Evolutionary conservation across 768 basidiomycete genomes (phyloP).

Genomic region (Cystofilobasidium ferigula): DNA sequence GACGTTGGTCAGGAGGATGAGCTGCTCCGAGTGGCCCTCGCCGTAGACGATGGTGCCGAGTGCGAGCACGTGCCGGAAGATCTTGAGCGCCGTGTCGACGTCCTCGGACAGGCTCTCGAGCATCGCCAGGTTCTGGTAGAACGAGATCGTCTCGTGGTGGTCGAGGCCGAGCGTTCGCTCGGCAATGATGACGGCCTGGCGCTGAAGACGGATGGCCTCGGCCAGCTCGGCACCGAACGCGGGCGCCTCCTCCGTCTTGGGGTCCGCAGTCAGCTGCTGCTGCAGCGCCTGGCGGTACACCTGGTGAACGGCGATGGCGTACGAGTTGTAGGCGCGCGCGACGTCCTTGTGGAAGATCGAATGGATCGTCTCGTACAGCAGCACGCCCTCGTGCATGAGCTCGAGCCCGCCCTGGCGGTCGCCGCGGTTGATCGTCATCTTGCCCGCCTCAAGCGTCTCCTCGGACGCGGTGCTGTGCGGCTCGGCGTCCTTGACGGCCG

Average conservation of each 20-base stretch:
- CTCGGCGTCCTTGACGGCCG: conserved; percentile 39
- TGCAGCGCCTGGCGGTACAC: conserved; percentile 35
- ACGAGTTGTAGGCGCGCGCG: conserved; percentile 40
- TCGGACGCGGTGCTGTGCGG: conserved; percentile 39
- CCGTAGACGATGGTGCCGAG: conserved; percentile 41
- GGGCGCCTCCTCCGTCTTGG: conserved; percentile 35
- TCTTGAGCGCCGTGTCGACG: conserved; percentile 33
- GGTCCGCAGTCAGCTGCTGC: conserved; percentile 31
- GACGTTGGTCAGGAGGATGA: conserved; percentile 33
- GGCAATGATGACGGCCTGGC: conserved; percentile 41
- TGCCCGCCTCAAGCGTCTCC: conserved; percentile 40
- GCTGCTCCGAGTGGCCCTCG: conserved; percentile 38
- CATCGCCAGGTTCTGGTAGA: conserved; percentile 42
- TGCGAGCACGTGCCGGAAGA: conserved; percentile 39
- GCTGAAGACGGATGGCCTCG: conserved; percentile 38
- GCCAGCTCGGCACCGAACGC: conserved; percentile 34
- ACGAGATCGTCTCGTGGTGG: conserved; percentile 38
- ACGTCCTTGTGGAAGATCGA: conserved; percentile 42
- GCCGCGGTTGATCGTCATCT: conserved; percentile 37
- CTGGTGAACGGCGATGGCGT: conserved; percentile 40
- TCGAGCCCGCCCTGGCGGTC: conserved; percentile 40
- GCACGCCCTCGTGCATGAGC: conserved; percentile 40
- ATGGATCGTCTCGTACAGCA: conserved; percentile 42
- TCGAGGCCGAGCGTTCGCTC: conserved; percentile 41
- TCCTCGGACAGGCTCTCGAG: conserved; percentile 40